Conservation (phyloP, 345 rosid species). For the Chamaenerion angustifolium region DNA sequence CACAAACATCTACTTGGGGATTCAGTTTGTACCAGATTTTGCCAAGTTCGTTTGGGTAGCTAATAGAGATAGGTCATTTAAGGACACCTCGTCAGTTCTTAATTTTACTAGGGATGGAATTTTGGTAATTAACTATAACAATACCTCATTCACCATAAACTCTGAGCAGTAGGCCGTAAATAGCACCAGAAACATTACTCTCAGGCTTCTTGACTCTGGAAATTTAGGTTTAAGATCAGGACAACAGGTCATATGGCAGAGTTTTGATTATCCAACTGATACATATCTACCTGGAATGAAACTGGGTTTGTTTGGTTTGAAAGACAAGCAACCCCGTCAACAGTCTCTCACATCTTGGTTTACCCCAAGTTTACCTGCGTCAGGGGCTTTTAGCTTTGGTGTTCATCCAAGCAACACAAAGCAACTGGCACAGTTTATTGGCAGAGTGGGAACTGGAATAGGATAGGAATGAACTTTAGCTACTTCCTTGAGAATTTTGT, state of each 20-base stretch:
- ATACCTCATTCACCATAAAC: too few species aligned
- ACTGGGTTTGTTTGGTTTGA: not conserved
- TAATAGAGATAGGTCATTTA: not conserved
- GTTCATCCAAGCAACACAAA: not conserved
- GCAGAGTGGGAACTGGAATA: conserved; percentile 10
- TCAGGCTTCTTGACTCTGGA: conserved; percentile 6
- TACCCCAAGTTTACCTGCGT: conserved; percentile 3
- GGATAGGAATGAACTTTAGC: not conserved
- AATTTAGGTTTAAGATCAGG: conserved; percentile 6
- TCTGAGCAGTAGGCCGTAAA: too few species aligned
- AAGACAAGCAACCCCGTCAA: not conserved
- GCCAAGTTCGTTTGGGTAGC: not conserved
- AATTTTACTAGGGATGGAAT: not conserved
- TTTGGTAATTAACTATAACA: too few species aligned
- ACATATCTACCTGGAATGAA: conserved; percentile 8
- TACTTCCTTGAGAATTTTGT: not conserved
- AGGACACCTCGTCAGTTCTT: not conserved
- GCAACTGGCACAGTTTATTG: not conserved
- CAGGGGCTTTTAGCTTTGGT: conserved; percentile 5
- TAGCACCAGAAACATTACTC: not conserved
- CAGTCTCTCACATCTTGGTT: conserved; percentile 4
- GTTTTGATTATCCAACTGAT: conserved; percentile 10
- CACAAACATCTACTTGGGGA: too few species aligned
- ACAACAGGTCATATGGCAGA: conserved; percentile 6
- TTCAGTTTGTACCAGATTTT: not conserved